Base-by-base conservation (phyloP, 2,329 filamentous ascomycete species). In the Hansfordia pulvinata region DNA sequence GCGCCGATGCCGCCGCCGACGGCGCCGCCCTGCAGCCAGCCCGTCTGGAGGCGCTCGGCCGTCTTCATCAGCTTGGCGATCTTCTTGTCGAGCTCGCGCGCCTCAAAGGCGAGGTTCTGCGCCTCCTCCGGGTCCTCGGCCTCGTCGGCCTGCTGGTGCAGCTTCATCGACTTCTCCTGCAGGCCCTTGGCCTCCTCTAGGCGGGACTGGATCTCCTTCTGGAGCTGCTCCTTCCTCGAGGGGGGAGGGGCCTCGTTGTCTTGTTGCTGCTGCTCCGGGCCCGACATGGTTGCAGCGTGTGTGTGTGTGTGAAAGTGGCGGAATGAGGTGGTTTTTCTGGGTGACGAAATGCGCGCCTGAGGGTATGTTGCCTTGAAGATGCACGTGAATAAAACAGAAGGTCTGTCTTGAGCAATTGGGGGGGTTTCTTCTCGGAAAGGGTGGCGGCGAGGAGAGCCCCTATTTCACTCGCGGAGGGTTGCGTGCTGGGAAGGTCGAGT, bases 1-100 rank as follows among this genome's bases (percentile, higher is more conserved):
- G 41, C 42, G 10, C 46, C 46, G 31, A 50, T 46, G 3, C 46
- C 46, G 3, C 41, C 46, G 4, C 46, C 46, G 8, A 43, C 39
- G 2, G 40, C 44, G 1, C 46, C 46, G 17, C 45, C 46, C 32
- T 50, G 45, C 36, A 49, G 22, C 37, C 44, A 46, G 11, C 46
- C 46, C 6, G 34, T 36, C 38, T 50, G 43, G 29, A 50, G 40
- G 5, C 46, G 35, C 19, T 41, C 39, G 5, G 46, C 44, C 13
- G 32, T 38, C 40, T 44, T 43, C 18, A 50, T 41, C 23, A 48
- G 40, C 32, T 33, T 41, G 20, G 44, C 35, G 11, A 45, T 45
- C 30, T 38, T 38, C 33, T 32, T 37, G 37, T 50, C 45, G 23
- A 47, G 34, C 33, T 47, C 38, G 20, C 34, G 35, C 2, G 46